Base-by-base conservation (phyloP, 1,284 basidiomycete species). In the Ustilago cynodontis region DNA sequence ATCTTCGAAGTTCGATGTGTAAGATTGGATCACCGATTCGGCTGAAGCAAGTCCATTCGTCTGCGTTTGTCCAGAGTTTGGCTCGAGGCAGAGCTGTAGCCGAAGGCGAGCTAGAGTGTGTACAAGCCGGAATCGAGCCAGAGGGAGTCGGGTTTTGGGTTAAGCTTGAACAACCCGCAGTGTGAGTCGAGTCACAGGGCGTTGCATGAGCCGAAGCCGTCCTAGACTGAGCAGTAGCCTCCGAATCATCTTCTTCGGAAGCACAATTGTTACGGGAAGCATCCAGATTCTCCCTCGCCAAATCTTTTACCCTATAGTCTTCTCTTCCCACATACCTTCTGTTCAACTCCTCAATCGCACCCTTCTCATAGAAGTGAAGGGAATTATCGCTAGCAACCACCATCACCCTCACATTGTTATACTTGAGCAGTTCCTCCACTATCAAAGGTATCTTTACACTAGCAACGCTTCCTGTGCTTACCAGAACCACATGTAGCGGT, bases 401-500 rank as follows among this genome's bases (percentile, higher is more conserved):
- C 82, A 98, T 91, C 0, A 99, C 89, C 49, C 90, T 90, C 59
- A 98, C 91, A 63, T 91, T 89, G 55, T 87, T 83, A 82, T 93
- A 90, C 78, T 88, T 87, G 58, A 92, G 87, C 35, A 98, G 88
- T 70, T 91, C 91, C 31, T 90, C 87, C 3, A 94, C 93, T 59
- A 99, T 98, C 41, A 96, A 88, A 1, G 95, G 94, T 0, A 92
- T 91, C 85, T 98, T 98, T 82, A 99, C 90, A 59, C 93, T 94
- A 0, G 96, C 96, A 0, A 99, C 96, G 79, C 94, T 96, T 13
- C 96, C 95, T 0, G 94, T 94, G 0, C 92, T 91, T 57, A 96
- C 92, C 45, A 99, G 87, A 7, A 98, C 87, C 41, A 98, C 90
- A 84, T 98, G 88, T 50, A 77, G 60, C 11, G 80, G 82, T 47